These are phyloP conservation scores for Cladosporium oxysporum DNA, from an alignment of 2,329 filamentous ascomycete genomes.

Conservation along the genomic window DNA sequence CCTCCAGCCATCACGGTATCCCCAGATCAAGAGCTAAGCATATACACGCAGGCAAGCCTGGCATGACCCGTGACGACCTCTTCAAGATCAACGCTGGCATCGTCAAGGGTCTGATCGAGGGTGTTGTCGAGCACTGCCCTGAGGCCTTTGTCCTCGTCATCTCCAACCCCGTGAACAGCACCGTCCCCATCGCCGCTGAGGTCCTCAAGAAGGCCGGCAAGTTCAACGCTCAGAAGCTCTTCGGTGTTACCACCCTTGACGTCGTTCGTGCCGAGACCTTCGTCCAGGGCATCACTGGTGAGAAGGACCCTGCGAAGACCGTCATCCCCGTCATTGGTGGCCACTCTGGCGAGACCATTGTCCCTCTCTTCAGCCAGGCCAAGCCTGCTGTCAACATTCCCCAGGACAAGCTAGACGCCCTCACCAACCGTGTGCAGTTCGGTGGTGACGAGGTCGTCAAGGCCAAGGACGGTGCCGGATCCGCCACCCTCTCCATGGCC, in stretches of 20 bases:
- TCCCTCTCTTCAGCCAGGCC: constrained; percentile 93
- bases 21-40: constrained; percentile 22
- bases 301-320: constrained; percentile 78
- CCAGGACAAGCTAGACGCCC: constrained; percentile 82
- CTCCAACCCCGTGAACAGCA: constrained; percentile 99
- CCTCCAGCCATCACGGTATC: constrained; percentile 18
- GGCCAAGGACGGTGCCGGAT: constrained; percentile 89
- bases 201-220: constrained; percentile 90
- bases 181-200: constrained; percentile 95
- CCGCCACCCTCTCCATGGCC: constrained; percentile 91
- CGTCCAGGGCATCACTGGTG: constrained; percentile 79
- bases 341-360: constrained; percentile 97
- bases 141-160: constrained; percentile 96
- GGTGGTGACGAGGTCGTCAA: constrained; percentile 96
- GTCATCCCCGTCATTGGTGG: constrained; percentile 92
- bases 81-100: constrained; percentile 99
- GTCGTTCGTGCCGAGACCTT: constrained; percentile 98
- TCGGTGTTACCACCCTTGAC: constrained; percentile 97
- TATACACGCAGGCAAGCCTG: constrained; percentile 76
- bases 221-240: constrained; percentile 93
- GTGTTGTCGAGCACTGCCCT: constrained; percentile 81
- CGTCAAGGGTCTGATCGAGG: constrained; percentile 89
- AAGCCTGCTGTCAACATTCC: constrained; percentile 79
- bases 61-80: constrained; percentile 98
- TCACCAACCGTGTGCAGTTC: constrained; percentile 95